Evolutionary conservation across 176 grass and related monocot genomes (phyloP).

Genomic region (Avena sativa): DNA sequence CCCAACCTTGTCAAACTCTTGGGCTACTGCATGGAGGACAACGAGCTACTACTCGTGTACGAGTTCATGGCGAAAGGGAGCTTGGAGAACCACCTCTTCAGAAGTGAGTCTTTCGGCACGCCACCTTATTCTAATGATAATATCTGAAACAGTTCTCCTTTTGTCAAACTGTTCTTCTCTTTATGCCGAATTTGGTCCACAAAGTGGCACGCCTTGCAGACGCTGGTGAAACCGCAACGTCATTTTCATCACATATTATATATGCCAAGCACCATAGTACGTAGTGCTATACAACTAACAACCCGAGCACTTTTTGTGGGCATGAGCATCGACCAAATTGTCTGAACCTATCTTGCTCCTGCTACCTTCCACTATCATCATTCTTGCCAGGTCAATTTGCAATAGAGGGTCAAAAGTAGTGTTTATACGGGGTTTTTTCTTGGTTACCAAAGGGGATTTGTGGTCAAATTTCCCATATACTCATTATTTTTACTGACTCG

Average conservation of each 20-base stretch:
- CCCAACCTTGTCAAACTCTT: slow-evolving; percentile 90
- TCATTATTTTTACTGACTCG: background rate
- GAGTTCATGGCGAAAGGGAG: slow-evolving; percentile 87
- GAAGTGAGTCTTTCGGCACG: slow-evolving; percentile 68
- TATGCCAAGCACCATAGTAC: slow-evolving; percentile 37
- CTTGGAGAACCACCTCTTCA: slow-evolving; percentile 93
- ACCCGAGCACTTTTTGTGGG: slow-evolving; percentile 41
- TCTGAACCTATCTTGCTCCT: slow-evolving; percentile 41
- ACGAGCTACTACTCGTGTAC: slow-evolving; percentile 82
- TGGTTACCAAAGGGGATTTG: background rate
- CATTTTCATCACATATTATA: slow-evolving; percentile 51
- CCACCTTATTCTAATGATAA: slow-evolving; percentile 32
- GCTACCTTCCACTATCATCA: slow-evolving; percentile 44
- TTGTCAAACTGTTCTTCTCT: slow-evolving; percentile 44
- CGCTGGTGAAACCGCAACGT: slow-evolving; percentile 36
- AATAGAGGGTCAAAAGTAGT: slow-evolving; percentile 24
- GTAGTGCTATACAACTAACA: slow-evolving; percentile 61
- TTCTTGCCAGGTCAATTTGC: slow-evolving; percentile 21
- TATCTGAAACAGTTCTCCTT: slow-evolving; percentile 42
- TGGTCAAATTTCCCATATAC: slow-evolving; percentile 27
- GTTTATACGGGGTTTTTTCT: background rate
- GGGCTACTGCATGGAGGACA: slow-evolving; percentile 84
- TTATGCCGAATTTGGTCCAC: slow-evolving; percentile 48
- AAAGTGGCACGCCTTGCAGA: slow-evolving; percentile 38
- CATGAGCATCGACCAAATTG: slow-evolving; percentile 43